phyloP scores from a whole-genome alignment of 768 basidiomycete genomes.

The Phlebiopsis flavidoalba region DNA sequence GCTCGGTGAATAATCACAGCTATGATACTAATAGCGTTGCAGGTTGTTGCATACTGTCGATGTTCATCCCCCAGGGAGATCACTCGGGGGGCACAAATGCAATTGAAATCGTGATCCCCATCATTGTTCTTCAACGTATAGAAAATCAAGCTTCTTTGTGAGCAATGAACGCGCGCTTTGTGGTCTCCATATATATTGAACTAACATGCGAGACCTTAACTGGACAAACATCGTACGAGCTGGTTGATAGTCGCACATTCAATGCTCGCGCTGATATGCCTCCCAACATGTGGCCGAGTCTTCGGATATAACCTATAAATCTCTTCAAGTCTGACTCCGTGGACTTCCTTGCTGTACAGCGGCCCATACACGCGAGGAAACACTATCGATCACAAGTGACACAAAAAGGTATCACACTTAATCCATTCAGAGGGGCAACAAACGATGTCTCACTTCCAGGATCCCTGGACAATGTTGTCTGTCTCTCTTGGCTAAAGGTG shows the following conservation, averaged over 20 bases:
- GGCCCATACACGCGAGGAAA: conserved; percentile 12
- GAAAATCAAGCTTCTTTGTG: conserved; percentile 75
- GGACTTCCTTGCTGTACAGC: conserved; percentile 85
- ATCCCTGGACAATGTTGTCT: too few species aligned
- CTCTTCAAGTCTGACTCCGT: conserved; percentile 80
- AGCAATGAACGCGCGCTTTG: conserved; percentile 19
- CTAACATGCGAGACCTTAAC: conserved; percentile 62
- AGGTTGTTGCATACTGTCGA: conserved; percentile 79
- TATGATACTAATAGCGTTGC: conserved; percentile 5
- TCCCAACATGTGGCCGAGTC: conserved; percentile 75
- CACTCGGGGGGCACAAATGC: conserved; percentile 69
- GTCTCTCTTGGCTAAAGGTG: too few species aligned
- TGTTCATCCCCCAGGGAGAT: conserved; percentile 67
- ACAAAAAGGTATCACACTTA: too few species aligned
- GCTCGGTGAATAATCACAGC: background rate
- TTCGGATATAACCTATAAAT: conserved; percentile 79
- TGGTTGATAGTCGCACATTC: conserved; percentile 83
- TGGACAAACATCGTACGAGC: conserved; percentile 84
- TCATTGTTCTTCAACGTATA: conserved; percentile 70
- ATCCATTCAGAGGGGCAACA: too few species aligned
- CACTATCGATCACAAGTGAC: too few species aligned
- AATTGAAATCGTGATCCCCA: conserved; percentile 78
- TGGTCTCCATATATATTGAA: background rate
- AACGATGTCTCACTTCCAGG: too few species aligned
- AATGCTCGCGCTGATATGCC: conserved; percentile 73